A percentile compares a stretch with the other conserved stretches of the same genome.
phyloP scores from a whole-genome alignment of 768 basidiomycete species.

The Termitomyces sp. region DNA sequence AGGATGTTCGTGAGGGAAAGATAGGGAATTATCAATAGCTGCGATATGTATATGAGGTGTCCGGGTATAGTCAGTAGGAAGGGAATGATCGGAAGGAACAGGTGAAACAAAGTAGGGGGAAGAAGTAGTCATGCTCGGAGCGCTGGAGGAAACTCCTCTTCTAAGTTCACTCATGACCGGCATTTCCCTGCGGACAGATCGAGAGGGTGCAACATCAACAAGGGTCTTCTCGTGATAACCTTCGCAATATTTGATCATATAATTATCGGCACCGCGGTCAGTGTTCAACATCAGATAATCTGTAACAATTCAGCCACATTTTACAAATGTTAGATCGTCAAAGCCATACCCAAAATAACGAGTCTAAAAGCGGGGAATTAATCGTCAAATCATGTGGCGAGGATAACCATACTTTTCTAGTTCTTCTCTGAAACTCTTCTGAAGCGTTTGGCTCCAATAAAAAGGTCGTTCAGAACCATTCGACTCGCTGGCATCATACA shows the following conservation, averaged over 20 bases:
- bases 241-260: slow-evolving; percentile 90
- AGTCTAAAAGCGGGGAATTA: slow-evolving; percentile 42
- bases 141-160: slow-evolving; percentile 31
- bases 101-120: slow-evolving; percentile 34
- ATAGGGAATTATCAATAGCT: slow-evolving; percentile 90
- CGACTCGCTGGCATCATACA: slow-evolving; percentile 64
- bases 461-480: slow-evolving; percentile 55
- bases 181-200: slow-evolving; percentile 60
- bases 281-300: slow-evolving; percentile 94
- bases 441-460: slow-evolving; percentile 76
- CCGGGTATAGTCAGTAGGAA: slow-evolving; percentile 44
- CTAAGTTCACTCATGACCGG: slow-evolving; percentile 70
- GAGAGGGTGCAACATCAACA: slow-evolving; percentile 75
- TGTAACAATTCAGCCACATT: slow-evolving; percentile 18
- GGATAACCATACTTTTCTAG: slow-evolving; percentile 66
- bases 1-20: slow-evolving; percentile 89
- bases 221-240: slow-evolving; percentile 72
- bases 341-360: slow-evolving; percentile 66
- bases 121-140: slow-evolving; percentile 29
- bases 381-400: not conserved
- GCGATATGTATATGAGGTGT: slow-evolving; percentile 86
- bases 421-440: slow-evolving; percentile 81
- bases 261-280: slow-evolving; percentile 83
- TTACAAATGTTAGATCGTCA: not conserved
- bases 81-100: slow-evolving; percentile 28